A percentile compares a stretch with the other conserved stretches of the same genome.
phyloP scores from a whole-genome alignment of 202 grass and related monocot species.

The Tripidium arundinaceum region DNA sequence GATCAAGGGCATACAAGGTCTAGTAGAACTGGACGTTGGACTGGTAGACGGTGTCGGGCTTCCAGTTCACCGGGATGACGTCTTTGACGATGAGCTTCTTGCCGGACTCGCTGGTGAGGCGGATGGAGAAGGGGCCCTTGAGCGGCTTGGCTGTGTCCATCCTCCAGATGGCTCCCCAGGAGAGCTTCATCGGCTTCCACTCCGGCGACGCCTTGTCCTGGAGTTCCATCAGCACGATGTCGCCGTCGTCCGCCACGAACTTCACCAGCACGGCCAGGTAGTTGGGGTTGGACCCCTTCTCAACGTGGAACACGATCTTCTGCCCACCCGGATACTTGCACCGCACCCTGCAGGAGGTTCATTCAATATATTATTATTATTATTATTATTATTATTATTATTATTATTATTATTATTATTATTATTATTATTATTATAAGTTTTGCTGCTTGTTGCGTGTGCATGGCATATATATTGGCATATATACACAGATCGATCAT shows the following conservation, averaged over 20 bases:
- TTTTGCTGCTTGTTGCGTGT: no score
- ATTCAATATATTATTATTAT: no score
- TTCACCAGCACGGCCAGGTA: conserved; percentile 72
- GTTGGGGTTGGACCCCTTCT: conserved; percentile 49
- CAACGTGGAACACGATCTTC: conserved; percentile 70
- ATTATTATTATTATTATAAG: no score
- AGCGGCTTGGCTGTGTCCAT: conserved; percentile 30
- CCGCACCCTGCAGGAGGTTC: conserved; percentile 40
- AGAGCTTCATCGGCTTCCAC: conserved; percentile 51
- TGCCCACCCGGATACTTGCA: conserved; percentile 47
- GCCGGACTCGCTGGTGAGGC: conserved; percentile 52
- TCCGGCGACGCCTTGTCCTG: conserved; percentile 14
- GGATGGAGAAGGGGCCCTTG: conserved; percentile 58
- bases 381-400: no score
- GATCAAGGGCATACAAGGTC: not conserved
- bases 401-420: no score
- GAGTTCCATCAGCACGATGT: conserved; percentile 62
- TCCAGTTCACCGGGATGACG: conserved; percentile 57
- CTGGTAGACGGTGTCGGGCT: conserved; percentile 26
- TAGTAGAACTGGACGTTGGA: conserved; percentile 58
- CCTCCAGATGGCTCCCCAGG: conserved; percentile 72
- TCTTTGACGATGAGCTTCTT: conserved; percentile 45
- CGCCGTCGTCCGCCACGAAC: conserved; percentile 53
- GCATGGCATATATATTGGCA: no score
- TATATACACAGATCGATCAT: not conserved